These are phyloP conservation scores for Vachellia pachyceras DNA, from an alignment of 306 rosid species.

Conservation along the genomic window DNA sequence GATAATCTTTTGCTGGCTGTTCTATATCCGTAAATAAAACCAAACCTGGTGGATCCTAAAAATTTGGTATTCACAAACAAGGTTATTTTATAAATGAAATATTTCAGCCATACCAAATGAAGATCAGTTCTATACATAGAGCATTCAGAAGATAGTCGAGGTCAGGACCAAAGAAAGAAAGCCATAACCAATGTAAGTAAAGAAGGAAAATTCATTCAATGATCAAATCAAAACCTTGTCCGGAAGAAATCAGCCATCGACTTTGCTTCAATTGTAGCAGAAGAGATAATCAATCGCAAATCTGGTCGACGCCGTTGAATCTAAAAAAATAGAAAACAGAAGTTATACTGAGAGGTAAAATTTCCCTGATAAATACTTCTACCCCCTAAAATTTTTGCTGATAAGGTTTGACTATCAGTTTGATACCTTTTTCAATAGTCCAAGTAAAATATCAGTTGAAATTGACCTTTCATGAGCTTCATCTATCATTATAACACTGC, in stretches of 20 bases:
- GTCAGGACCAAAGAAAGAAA: slow-evolving; percentile 28
- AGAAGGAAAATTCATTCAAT: background rate
- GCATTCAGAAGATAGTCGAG: slow-evolving; percentile 8
- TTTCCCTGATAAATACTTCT: background rate
- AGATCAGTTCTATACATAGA: slow-evolving; percentile 15
- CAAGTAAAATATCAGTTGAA: slow-evolving; percentile 90
- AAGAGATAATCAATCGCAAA: slow-evolving; percentile 82
- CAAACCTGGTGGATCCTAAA: slow-evolving; percentile 1
- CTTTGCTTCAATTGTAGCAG: slow-evolving; percentile 97
- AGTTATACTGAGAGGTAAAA: slow-evolving; percentile 13
- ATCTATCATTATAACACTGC: slow-evolving; percentile 89
- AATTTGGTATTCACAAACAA: slow-evolving; percentile 1
- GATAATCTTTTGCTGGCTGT: background rate
- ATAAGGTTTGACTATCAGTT: slow-evolving; percentile 5
- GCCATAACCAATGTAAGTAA: slow-evolving; percentile 13
- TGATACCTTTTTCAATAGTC: slow-evolving; percentile 87
- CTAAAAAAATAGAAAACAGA: slow-evolving; percentile 48
- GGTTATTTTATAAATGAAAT: slow-evolving; percentile 27
- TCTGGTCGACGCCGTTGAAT: slow-evolving; percentile 89
- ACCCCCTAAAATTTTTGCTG: slow-evolving; percentile 12
- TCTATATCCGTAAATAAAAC: slow-evolving; percentile 8
- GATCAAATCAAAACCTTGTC: slow-evolving; percentile 58
- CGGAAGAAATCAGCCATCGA: slow-evolving; percentile 79
- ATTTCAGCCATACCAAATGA: slow-evolving; percentile 6
- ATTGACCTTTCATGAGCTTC: slow-evolving; percentile 99